Evolutionary conservation across 306 rosid genomes (phyloP).

Genomic region (Inga laurina): DNA sequence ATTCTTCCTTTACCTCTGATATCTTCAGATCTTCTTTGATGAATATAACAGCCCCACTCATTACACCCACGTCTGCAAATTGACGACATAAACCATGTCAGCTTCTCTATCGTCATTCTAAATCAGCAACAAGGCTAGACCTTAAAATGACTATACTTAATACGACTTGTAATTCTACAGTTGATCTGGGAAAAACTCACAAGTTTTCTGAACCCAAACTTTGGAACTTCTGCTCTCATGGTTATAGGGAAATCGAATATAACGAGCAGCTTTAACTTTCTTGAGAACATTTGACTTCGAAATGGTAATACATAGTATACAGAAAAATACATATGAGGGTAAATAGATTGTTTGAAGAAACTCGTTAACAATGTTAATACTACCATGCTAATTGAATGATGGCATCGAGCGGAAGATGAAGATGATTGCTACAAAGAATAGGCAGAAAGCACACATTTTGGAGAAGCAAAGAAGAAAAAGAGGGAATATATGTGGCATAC

Average conservation of each 20-base stretch:
- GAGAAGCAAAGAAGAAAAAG: not conserved
- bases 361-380: not conserved
- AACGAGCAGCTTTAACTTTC: not conserved
- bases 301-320: not conserved
- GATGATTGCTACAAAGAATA: not conserved
- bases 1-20: conserved; percentile 72
- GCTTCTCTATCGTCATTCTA: not conserved
- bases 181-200: not conserved
- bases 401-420: not conserved
- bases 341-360: not conserved
- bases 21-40: conserved; percentile 78
- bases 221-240: not conserved
- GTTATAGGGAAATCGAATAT: not conserved
- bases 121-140: not conserved
- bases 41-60: conserved; percentile 87
- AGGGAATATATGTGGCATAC: conserved; percentile 29
- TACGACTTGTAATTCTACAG: too few relatives aligned
- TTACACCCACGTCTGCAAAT: conserved; percentile 75
- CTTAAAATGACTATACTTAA: not conserved
- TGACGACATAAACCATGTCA: conserved; percentile 1
- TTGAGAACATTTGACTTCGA: not conserved
- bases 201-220: not conserved
- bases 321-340: not conserved
- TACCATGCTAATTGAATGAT: not conserved
- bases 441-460: not conserved